These are phyloP conservation scores for Hordeum pubiflorum DNA, from an alignment of 202 grass and related monocot genomes.

Conservation along the genomic window DNA sequence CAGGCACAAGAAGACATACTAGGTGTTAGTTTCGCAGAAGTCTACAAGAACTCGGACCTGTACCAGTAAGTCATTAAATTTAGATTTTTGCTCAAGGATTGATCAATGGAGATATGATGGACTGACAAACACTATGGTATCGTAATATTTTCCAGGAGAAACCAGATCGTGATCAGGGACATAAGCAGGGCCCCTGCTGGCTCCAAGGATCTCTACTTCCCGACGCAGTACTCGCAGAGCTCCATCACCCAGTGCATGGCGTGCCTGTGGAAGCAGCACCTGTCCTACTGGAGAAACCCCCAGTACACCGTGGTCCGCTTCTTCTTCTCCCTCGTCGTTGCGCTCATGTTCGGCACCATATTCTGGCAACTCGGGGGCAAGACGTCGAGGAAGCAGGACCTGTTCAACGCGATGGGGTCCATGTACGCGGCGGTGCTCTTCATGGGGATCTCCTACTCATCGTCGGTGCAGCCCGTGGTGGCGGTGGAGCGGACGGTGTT, in stretches of 20 bases:
- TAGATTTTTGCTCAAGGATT: not conserved
- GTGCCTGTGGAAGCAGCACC: constrained; percentile 59
- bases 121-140: not conserved
- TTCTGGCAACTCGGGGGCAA: constrained; percentile 52
- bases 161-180: constrained; percentile 42
- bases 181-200: constrained; percentile 38
- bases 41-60: constrained; percentile 69
- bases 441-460: constrained; percentile 41
- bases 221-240: constrained; percentile 39
- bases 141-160: constrained; percentile 36
- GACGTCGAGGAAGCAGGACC: constrained; percentile 23
- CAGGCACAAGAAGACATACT: constrained; percentile 59
- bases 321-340: constrained; percentile 48
- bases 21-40: constrained; percentile 41
- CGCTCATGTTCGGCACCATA: constrained; percentile 53
- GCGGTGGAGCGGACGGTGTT: constrained; percentile 45
- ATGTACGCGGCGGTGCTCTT: constrained; percentile 63
- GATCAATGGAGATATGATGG: not conserved
- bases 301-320: constrained; percentile 58
- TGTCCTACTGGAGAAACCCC: constrained; percentile 70
- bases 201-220: constrained; percentile 49
- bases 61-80: constrained; percentile 43
- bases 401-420: constrained; percentile 54
- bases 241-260: constrained; percentile 49
- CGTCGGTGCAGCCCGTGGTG: constrained; percentile 38